Evolutionary conservation across 345 rosid genomes (phyloP).

Genomic region (Bruguiera parviflora): DNA sequence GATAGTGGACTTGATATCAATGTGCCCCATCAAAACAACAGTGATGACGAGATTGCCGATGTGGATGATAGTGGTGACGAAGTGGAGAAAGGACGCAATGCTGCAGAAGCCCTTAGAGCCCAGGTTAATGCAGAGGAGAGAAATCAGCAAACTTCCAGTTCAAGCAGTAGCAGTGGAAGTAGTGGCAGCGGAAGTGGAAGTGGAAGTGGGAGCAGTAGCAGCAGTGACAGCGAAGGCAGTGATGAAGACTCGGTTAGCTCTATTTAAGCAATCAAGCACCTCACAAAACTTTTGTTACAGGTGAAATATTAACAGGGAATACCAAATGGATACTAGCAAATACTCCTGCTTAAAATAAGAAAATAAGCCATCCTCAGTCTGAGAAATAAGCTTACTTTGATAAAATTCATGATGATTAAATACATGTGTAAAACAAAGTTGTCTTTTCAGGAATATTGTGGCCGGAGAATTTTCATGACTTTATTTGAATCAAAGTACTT

Average conservation of each 20-base stretch:
- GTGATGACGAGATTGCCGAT: constrained; percentile 85
- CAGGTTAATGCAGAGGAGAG: constrained; percentile 61
- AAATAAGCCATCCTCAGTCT: constrained; percentile 4
- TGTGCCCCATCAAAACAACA: constrained; percentile 47
- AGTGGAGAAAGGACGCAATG: constrained; percentile 64
- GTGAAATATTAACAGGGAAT: not conserved
- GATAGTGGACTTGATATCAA: constrained; percentile 27
- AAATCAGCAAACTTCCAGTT: constrained; percentile 40
- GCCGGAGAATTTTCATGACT: too few relatives aligned
- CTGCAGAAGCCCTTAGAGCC: constrained; percentile 90
- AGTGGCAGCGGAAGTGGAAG: constrained; percentile 63
- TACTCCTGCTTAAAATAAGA: not conserved
- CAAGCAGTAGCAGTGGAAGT: constrained; percentile 72
- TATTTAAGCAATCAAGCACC: constrained; percentile 29
- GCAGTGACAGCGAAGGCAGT: constrained; percentile 61
- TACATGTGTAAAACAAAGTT: not conserved
- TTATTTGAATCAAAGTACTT: too few relatives aligned
- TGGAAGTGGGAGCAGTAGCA: constrained; percentile 56
- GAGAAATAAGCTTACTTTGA: not conserved
- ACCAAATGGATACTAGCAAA: not conserved
- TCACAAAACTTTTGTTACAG: not conserved
- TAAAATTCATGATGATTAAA: not conserved
- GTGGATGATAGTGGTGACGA: constrained; percentile 74
- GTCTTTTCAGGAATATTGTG: too few relatives aligned
- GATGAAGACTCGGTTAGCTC: constrained; percentile 70